Evolutionary conservation across 2,329 filamentous ascomycete species (phyloP).

Genomic region (Aspergillus pseudotamarii): DNA sequence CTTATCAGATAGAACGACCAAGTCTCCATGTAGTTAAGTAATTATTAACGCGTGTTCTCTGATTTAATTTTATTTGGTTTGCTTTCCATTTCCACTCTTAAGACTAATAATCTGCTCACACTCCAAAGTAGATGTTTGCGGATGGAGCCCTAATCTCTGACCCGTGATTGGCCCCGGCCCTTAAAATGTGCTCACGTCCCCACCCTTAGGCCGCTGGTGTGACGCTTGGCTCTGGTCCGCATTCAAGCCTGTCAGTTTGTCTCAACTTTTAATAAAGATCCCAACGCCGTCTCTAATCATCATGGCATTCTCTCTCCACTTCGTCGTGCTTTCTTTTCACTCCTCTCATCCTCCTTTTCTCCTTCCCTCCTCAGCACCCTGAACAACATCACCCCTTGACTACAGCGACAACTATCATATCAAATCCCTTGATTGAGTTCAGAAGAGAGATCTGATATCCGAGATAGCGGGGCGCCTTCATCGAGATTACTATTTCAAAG

Average conservation of each 20-base stretch:
- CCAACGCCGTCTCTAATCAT: constrained; percentile 1
- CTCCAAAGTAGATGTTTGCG: background rate
- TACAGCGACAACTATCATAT: background rate
- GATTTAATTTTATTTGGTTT: background rate
- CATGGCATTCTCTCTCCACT: background rate
- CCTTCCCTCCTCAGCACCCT: background rate
- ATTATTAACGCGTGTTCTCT: background rate
- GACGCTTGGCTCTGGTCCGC: constrained; percentile 2
- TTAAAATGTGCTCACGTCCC: constrained; percentile 21
- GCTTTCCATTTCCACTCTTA: background rate
- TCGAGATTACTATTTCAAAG: background rate
- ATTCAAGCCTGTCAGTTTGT: background rate
- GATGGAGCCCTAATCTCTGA: constrained; percentile 17
- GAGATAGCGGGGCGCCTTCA: background rate
- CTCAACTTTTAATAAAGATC: background rate
- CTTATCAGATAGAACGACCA: background rate
- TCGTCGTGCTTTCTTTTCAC: background rate
- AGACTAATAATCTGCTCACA: constrained; percentile 18
- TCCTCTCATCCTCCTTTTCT: background rate
- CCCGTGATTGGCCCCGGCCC: constrained; percentile 9
- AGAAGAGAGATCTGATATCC: background rate
- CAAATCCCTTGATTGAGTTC: background rate
- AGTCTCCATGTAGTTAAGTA: background rate
- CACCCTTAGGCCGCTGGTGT: background rate
- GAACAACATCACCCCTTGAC: background rate